A percentile compares a stretch with the other conserved stretches of the same genome.
Evolutionary conservation across 176 grass and related monocot species (phyloP).

Genomic region (Lolium multiflorum): DNA sequence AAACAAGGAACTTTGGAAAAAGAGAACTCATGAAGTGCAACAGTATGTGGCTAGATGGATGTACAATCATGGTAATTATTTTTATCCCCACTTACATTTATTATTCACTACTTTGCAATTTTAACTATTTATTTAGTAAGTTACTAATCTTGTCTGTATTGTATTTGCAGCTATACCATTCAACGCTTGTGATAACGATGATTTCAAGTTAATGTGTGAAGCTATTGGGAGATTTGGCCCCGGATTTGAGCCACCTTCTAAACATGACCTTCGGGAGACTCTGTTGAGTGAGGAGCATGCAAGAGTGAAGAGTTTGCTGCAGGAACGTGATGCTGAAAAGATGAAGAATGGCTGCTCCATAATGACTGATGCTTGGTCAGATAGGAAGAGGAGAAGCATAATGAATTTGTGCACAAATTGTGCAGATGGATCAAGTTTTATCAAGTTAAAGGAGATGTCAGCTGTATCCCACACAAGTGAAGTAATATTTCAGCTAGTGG

Average conservation of each 20-base stretch:
- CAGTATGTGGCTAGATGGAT: not conserved
- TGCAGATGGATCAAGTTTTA: no score
- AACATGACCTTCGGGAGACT: not conserved
- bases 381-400: constrained; percentile 32
- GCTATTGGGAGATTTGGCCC: not conserved
- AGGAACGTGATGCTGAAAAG: constrained; percentile 14
- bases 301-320: constrained; percentile 1
- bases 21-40: not conserved
- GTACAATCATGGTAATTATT: not conserved
- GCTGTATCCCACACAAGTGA: no score
- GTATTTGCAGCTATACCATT: not conserved
- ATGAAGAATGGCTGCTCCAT: constrained; percentile 14
- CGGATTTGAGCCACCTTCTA: not conserved
- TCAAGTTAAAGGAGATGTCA: no score
- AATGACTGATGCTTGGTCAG: not conserved
- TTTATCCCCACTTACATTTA: not conserved
- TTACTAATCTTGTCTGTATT: not conserved
- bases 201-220: constrained; percentile 9
- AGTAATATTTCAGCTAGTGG: no score
- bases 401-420: not conserved
- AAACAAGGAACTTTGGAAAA: no score
- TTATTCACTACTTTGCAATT: not conserved
- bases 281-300: not conserved
- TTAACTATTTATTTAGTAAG: no score
- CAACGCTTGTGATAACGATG: not conserved